phyloP scores from a whole-genome alignment of 352 stramenopile species.

The Phytophthora fragariae region DNA sequence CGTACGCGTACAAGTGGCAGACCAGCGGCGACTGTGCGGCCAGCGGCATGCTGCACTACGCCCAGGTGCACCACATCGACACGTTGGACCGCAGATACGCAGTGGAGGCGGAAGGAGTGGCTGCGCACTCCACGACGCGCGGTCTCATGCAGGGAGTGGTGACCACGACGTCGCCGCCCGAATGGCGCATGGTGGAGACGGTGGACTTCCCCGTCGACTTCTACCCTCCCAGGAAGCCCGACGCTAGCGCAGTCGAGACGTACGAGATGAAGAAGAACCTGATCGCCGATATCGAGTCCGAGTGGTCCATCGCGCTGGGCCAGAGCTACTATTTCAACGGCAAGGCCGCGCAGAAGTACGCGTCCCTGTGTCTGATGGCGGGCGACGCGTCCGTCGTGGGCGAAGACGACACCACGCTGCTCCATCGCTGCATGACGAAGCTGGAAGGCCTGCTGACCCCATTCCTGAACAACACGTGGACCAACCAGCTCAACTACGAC shows the following conservation, averaged over 20 bases:
- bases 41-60: constrained; percentile 71
- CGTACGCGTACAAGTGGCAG: constrained; percentile 69
- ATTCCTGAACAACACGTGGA: constrained; percentile 55
- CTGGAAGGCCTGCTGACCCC: constrained; percentile 44
- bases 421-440: constrained; percentile 46
- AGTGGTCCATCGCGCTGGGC: constrained; percentile 49
- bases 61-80: constrained; percentile 63
- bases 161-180: constrained; percentile 51
- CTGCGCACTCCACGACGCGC: constrained; percentile 58
- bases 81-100: constrained; percentile 60
- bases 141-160: constrained; percentile 63
- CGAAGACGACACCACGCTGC: constrained; percentile 49
- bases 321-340: constrained; percentile 68
- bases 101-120: constrained; percentile 37
- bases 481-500: constrained; percentile 56
- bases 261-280: constrained; percentile 53
- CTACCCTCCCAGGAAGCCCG: constrained; percentile 51
- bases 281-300: constrained; percentile 46
- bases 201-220: constrained; percentile 53
- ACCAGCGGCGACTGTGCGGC: constrained; percentile 56
- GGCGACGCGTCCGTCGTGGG: constrained; percentile 49
- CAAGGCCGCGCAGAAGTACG: constrained; percentile 62
- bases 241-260: constrained; percentile 31
- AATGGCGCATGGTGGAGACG: constrained; percentile 60
- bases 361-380: constrained; percentile 59